These are phyloP conservation scores for Phascolomyces articulosus DNA, from an alignment of 371 early-diverging fungal species.

Conservation along the genomic window DNA sequence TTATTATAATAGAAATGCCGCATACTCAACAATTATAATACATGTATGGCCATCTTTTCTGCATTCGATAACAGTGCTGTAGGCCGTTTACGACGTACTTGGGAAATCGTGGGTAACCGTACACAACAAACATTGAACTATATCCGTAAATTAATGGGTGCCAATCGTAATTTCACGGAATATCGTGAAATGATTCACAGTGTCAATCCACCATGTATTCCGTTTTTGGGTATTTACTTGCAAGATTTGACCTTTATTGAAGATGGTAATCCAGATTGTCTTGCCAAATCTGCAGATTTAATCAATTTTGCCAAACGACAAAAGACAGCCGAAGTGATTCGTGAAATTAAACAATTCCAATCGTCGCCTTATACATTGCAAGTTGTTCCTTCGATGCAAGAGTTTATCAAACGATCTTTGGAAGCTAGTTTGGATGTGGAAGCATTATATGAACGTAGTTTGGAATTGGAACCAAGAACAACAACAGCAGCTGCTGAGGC, in stretches of 20 bases:
- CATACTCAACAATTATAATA: conserved; percentile 86
- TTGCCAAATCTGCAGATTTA: conserved; percentile 56
- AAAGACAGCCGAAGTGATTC: conserved; percentile 85
- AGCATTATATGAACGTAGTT: conserved; percentile 65
- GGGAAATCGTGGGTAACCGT: conserved; percentile 64
- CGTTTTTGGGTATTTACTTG: conserved; percentile 86
- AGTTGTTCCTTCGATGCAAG: conserved; percentile 76
- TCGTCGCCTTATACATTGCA: conserved; percentile 77
- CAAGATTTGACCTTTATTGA: conserved; percentile 94
- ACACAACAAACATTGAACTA: conserved; percentile 49
- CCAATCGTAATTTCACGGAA: conserved; percentile 83
- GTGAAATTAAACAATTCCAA: conserved; percentile 91
- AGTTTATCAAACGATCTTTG: conserved; percentile 68
- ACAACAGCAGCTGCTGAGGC: conserved; percentile 2
- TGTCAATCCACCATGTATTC: conserved; percentile 89
- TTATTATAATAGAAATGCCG: conserved; percentile 71
- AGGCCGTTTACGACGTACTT: conserved; percentile 85
- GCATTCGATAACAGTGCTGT: conserved; percentile 88
- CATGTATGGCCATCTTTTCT: conserved; percentile 86
- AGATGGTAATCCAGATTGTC: conserved; percentile 86
- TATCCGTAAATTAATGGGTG: conserved; percentile 69
- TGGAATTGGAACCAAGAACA: conserved; percentile 68
- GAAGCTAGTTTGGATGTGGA: conserved; percentile 62
- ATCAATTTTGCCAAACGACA: conserved; percentile 92
- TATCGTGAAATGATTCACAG: conserved; percentile 86